Evolutionary conservation across 805 yeast species (phyloP).

Genomic region (Candida orba): DNA sequence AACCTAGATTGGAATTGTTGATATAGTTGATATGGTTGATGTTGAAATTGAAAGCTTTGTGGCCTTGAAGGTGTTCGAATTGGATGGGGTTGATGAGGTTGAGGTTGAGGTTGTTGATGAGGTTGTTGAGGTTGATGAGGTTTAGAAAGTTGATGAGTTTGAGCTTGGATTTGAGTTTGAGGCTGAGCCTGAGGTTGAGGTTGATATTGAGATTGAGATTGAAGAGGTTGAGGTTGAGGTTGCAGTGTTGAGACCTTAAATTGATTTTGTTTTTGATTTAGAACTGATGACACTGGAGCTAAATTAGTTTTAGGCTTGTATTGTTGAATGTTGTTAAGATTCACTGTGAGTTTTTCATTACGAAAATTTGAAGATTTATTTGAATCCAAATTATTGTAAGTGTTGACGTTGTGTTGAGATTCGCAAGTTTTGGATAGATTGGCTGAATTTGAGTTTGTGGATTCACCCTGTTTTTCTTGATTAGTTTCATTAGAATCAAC

Average conservation of each 20-base stretch:
- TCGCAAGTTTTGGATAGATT: not conserved
- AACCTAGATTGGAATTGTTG: no score
- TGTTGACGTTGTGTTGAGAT: no score
- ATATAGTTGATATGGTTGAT: no score
- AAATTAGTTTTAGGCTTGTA: no score
- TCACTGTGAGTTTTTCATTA: no score
- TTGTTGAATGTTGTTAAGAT: no score
- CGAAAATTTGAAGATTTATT: no score
- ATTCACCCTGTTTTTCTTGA: not conserved
- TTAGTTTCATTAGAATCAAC: not conserved
- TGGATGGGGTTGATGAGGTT: not conserved
- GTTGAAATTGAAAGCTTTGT: not conserved
- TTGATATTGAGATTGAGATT: not conserved
- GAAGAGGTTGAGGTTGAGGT: not conserved
- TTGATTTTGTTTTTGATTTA: not conserved
- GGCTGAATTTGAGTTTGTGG: not conserved
- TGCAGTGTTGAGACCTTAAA: not conserved
- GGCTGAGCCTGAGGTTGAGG: not conserved
- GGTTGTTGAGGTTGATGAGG: not conserved
- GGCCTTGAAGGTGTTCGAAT: not conserved
- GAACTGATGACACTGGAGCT: no score
- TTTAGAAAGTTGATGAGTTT: not conserved
- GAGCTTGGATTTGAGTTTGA: not conserved
- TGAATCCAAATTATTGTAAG: no score
- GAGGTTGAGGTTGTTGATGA: not conserved